Base-by-base conservation (phyloP, 1,284 basidiomycete species). In the Ustilago vetiveriae region DNA sequence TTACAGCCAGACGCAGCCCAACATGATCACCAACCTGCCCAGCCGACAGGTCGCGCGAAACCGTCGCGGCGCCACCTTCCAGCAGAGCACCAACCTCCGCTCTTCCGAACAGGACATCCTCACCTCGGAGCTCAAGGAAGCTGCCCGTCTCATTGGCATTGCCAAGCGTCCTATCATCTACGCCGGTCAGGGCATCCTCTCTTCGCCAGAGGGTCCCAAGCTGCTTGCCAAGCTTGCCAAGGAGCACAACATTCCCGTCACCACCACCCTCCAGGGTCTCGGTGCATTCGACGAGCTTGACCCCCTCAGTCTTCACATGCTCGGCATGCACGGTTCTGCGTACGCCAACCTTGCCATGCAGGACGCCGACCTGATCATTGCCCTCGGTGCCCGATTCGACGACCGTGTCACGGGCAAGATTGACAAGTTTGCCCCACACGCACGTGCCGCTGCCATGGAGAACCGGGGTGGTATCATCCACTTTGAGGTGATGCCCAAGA, bases 301-400 rank as follows among this genome's bases (percentile, higher is more conserved):
- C 83, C 75, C 77, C 10, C 89, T 88, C 82, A 90, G 90, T 71
- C 85, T 98, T 80, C 94, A 98, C 84, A 98, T 98, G 95, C 88
- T 98, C 55, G 95, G 95, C 71, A 98, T 98, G 95, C 95, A 98
- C 85, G 96, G 96, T 5, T 90, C 89, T 14, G 94, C 94, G 2
- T 98, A 98, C 79, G 95, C 96, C 78, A 98, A 98, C 85, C 85
- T 96, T 50, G 94, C 95, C 3, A 97, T 98, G 88, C 95, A 98
- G 84, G 86, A 92, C 54, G 96, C 96, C 27, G 96, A 98, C 82
- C 90, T 98, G 48, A 92, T 98, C 85, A 95, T 98, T 73, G 95
- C 94, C 29, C 89, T 98, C 27, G 95, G 96, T 59, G 92, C 88
- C 16, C 88, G 95, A 49, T 98, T 98, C 83, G 95, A 98, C 82